Percentiles rank a stretch among this genome's conserved stretches.
Evolutionary conservation across 352 stramenopile genomes (phyloP).

Genomic region (Phytophthora colocasiae): DNA sequence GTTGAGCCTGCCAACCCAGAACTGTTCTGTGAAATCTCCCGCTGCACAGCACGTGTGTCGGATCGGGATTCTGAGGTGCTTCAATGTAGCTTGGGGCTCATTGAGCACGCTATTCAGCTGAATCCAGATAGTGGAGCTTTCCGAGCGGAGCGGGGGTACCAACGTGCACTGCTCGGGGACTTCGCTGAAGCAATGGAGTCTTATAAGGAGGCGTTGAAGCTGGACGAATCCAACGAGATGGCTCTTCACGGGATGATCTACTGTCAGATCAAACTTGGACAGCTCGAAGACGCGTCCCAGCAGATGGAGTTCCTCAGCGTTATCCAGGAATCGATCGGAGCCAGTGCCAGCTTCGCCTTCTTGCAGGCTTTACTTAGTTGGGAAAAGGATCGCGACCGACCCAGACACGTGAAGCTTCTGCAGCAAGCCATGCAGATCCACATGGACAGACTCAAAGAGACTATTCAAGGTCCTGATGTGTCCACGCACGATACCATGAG

Average conservation of each 20-base stretch:
- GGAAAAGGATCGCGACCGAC: conserved; percentile 75
- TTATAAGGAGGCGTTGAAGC: conserved; percentile 87
- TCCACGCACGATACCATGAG: conserved; percentile 83
- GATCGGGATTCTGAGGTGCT: conserved; percentile 74
- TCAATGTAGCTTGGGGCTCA: conserved; percentile 71
- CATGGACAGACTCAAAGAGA: conserved; percentile 81
- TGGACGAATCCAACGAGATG: conserved; percentile 88
- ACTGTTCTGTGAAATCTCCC: conserved; percentile 68
- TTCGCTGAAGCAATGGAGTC: conserved; percentile 83
- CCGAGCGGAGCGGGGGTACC: conserved; percentile 82
- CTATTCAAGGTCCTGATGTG: conserved; percentile 62
- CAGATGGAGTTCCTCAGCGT: conserved; percentile 94
- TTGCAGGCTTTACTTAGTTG: conserved; percentile 88
- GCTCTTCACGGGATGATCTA: conserved; percentile 93
- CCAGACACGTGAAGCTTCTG: conserved; percentile 75
- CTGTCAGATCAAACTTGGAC: conserved; percentile 90
- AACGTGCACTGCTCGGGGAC: conserved; percentile 76
- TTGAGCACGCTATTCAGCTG: conserved; percentile 73
- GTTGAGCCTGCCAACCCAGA: conserved; percentile 74
- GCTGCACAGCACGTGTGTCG: conserved; percentile 69
- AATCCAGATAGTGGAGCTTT: conserved; percentile 68
- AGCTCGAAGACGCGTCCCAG: conserved; percentile 90
- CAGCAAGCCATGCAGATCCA: conserved; percentile 83
- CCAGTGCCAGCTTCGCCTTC: conserved; percentile 82
- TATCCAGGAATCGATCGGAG: conserved; percentile 89